Evolutionary conservation across 2,329 filamentous ascomycete genomes (phyloP), one percentile per base, ranked within the genome.

Genomic region (Penicillium brevicompactum): DNA sequence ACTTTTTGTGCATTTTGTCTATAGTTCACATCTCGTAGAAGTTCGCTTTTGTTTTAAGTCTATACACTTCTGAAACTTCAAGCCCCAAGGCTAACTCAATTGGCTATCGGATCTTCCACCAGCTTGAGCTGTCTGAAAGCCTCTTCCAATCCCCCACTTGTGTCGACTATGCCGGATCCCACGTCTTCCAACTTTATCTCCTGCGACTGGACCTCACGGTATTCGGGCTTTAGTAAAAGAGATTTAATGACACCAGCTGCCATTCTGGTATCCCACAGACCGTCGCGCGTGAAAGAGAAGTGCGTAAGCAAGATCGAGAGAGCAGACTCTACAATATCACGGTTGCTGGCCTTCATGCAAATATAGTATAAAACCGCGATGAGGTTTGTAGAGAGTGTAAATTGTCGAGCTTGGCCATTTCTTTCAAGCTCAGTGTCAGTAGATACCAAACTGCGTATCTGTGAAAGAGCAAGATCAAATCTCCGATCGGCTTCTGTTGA

Each of bases 301-400:
- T 64, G 63, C 30, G 68, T 51, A n/a, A 55, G 53, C 48, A 68
- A 53, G 1, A 69, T 50, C 1, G 50, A 50, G 0, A 66, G 48
- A 2, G 61, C 58, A 3, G n/a, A 46, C 13, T 57, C 34, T 7
- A 63, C 24, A 2, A 53, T 62, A 9, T 31, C 8, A 14, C 16
- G 46, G 44, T 53, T 46, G 1, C 31, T 59, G 0, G 63, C 62
- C 38, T 67, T 69, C 9, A 67, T 43, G 46, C 63, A 61, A n/a
- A 66, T 53, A 18, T 61, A 66, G 37, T 66, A 67, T 6, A 68
- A 47, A 1, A 56, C 50, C 2, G 59, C 61, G n/a, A 68, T 57
- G 16, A 68, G 46, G 11, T 68, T 59, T 6, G 63, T 63, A 4
- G 60, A 62, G 2, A 67, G 37, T 1, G 65, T 67, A 34, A 68